Evolutionary conservation across 805 yeast species (phyloP), one percentile per base, ranked within the genome.

Genomic region (Brettanomyces nanus): DNA sequence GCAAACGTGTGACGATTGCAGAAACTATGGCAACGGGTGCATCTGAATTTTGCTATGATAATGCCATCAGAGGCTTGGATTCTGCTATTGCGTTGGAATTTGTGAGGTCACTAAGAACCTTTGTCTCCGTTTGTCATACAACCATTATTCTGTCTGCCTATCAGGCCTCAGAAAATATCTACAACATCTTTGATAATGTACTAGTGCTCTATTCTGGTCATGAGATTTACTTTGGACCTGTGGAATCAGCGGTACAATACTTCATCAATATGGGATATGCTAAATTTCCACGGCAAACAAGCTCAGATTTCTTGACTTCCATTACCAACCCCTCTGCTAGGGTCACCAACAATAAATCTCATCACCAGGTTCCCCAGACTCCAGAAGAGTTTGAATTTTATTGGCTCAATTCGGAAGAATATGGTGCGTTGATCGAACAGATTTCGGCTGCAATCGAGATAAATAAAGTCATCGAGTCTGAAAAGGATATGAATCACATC

Each of bases 21-120:
- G 85, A 78, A 56, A 81, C 74, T 3, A 66, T 73, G 48, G 66
- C 72, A 23, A 62, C 71, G 51, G 65, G 71, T 38, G 77, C 73
- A 6, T 61, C 73, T 5, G 62, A 76, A 18, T 75, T 66, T 46
- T 75, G 81, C 45, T 77, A 78, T 73, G 85, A 77, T 60, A 78
- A 77, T 48, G 79, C 83, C 19, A 78, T 85, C 14, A 68, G 84
- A 58, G 85, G 85, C 56, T 64, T 77, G 46, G 85, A 77, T 59
- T 72, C 84, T 7, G 76, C 84, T 13, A 77, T 84, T 15, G 85
- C 85, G 13, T 65, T 78, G 42, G 85, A 78, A 57, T 78, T 73
- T 44, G 69, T 73, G 19, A 70, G 74, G 50, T 73, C 80, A 20
- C 63, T 78, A 42, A 72, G 77, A 59, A 67, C 78, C 2, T 68